These are phyloP conservation scores for Yamadazyma endophytica DNA, from an alignment of 805 yeast species.

Conservation along the genomic window DNA sequence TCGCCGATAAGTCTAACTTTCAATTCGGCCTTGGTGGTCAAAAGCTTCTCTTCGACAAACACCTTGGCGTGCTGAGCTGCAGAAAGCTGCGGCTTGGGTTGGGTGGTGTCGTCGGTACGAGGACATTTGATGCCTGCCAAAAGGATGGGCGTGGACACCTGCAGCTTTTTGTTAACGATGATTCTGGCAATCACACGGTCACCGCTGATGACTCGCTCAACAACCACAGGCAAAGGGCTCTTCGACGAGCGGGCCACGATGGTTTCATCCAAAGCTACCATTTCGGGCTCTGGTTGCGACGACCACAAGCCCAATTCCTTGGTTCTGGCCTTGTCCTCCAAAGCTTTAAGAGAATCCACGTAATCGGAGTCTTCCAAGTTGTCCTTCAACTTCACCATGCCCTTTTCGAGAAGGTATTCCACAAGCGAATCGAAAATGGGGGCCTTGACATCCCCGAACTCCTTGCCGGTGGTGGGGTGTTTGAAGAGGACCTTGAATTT, in stretches of 20 bases:
- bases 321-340: constrained; percentile 49
- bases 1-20: constrained; percentile 57
- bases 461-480: constrained; percentile 48
- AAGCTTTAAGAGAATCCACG: constrained; percentile 30
- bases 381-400: constrained; percentile 60
- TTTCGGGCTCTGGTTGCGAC: constrained; percentile 10
- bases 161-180: constrained; percentile 44
- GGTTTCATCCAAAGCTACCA: constrained; percentile 24
- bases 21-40: constrained; percentile 52
- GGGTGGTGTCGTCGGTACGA: constrained; percentile 50
- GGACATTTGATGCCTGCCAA: constrained; percentile 76
- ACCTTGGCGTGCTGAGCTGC: constrained; percentile 62
- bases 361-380: constrained; percentile 43
- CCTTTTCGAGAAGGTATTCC: constrained; percentile 52
- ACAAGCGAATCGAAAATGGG: constrained; percentile 60
- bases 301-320: constrained; percentile 58
- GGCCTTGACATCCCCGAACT: constrained; percentile 67
- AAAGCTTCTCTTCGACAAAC: constrained; percentile 60
- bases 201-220: constrained; percentile 75
- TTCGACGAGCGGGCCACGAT: constrained; percentile 32
- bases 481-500: constrained; percentile 56
- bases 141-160: constrained; percentile 54
- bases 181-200: constrained; percentile 69
- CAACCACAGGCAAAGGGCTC: constrained; percentile 51
- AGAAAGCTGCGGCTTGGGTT: constrained; percentile 16